Percentiles rank a stretch among this genome's conserved stretches.
Evolutionary conservation across 352 stramenopile species (phyloP).

Genomic region (Phytopythium aichiense): DNA sequence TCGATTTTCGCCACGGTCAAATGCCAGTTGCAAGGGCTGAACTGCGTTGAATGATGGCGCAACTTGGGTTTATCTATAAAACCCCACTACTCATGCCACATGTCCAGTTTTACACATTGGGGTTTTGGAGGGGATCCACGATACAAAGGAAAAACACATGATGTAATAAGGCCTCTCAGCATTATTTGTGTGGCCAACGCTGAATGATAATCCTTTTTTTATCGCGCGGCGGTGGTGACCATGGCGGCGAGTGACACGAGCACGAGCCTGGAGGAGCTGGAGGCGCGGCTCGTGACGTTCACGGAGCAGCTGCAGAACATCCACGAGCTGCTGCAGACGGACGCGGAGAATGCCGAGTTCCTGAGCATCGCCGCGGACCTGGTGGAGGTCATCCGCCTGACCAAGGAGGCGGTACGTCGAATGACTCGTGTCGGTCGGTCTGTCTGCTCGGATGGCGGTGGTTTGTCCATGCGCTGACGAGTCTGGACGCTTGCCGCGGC

Average conservation of each 20-base stretch:
- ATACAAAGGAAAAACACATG: no score
- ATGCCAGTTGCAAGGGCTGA: no score
- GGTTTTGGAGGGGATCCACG: no score
- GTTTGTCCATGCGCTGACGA: not conserved
- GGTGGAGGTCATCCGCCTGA: slow-evolving; percentile 82
- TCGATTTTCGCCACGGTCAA: no score
- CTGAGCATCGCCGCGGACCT: slow-evolving; percentile 75
- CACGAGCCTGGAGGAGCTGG: slow-evolving; percentile 60
- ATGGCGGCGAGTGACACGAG: slow-evolving; percentile 24
- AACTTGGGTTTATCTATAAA: no score
- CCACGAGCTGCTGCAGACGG: slow-evolving; percentile 66
- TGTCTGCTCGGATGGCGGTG: not conserved
- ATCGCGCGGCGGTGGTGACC: slow-evolving; percentile 13
- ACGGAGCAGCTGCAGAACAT: slow-evolving; percentile 80
- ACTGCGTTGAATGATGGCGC: no score
- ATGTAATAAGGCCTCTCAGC: no score
- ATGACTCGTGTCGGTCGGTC: not conserved
- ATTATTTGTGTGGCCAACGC: no score
- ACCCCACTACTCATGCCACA: no score
- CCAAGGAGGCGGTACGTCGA: slow-evolving; percentile 62
- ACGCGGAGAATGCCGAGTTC: slow-evolving; percentile 70
- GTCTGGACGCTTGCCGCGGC: not conserved
- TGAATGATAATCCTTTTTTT: no score
- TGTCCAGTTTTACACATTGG: no score
- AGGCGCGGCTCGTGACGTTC: slow-evolving; percentile 77